These are phyloP conservation scores for Glycyrrhiza uralensis DNA, from an alignment of 306 rosid species.

Conservation along the genomic window DNA sequence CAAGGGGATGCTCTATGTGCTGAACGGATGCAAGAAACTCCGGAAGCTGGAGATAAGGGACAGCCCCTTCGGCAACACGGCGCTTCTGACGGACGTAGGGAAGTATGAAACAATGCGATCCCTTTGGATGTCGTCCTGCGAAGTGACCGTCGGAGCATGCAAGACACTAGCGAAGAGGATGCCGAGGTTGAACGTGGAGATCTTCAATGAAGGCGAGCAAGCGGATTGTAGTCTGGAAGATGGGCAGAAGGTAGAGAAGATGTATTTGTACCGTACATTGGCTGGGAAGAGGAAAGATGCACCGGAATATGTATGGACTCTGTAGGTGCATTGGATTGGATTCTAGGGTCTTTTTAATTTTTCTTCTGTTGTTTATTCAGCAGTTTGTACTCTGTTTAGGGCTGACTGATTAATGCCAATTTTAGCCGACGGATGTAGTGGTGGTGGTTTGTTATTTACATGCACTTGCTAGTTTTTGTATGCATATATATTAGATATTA, in stretches of 20 bases:
- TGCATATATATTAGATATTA: constrained; percentile 21
- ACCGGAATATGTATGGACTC: constrained; percentile 83
- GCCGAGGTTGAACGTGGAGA: constrained; percentile 88
- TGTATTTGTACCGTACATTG: constrained; percentile 82
- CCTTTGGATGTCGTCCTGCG: constrained; percentile 99
- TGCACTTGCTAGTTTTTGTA: constrained; percentile 25
- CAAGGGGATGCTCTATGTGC: constrained; percentile 83
- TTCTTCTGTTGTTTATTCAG: constrained; percentile 29
- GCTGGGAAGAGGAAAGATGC: constrained; percentile 80
- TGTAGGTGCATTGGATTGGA: constrained; percentile 65
- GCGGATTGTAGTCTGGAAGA: constrained; percentile 41
- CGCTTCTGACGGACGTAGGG: constrained; percentile 84
- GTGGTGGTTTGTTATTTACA: constrained; percentile 28
- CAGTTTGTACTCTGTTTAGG: constrained; percentile 58
- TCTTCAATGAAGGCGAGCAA: constrained; percentile 63
- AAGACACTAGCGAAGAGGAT: constrained; percentile 66
- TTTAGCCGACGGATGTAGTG: constrained; percentile 30
- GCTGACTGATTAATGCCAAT: constrained; percentile 45
- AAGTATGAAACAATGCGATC: constrained; percentile 99
- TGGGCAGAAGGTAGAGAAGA: constrained; percentile 62
- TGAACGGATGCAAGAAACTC: constrained; percentile 95
- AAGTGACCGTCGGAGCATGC: constrained; percentile 79
- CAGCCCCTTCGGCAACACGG: constrained; percentile 75
- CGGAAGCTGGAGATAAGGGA: constrained; percentile 91
- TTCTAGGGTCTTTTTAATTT: constrained; percentile 27